Evolutionary conservation across 768 basidiomycete genomes (phyloP), one percentile per base, ranked within the genome.

Genomic region (Rhodotorula kratochvilovae): DNA sequence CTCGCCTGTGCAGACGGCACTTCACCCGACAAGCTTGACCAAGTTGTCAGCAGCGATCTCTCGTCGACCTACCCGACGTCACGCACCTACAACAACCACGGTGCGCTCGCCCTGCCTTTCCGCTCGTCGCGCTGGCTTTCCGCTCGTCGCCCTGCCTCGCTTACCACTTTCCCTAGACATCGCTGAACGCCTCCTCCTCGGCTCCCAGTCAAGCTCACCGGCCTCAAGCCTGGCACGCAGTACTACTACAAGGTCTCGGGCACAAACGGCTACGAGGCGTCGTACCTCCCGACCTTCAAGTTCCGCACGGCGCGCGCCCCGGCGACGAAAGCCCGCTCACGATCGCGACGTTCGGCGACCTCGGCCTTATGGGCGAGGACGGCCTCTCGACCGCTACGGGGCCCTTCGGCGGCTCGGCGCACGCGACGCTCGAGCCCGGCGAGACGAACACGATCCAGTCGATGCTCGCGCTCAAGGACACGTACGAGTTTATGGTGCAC

Each of bases 381-480:
- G 74, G 74, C 0, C 58, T 75, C n/a, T 69, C 67, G 12, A 69
- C 70, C 17, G 56, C 19, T 5, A 48, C 68, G 17, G 67, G 69
- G 0, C 66, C 69, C 25, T 36, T 67, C 23, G 73, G 69, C 36
- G 73, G 67, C 5, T 16, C 50, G 36, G n/a, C 43, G 7, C 29
- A n/a, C 23, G 53, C 61, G 29, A 17, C n/a, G 19, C 65, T 72
- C 36, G 62, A 54, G 0, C 16, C 63, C 35, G 51, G 61, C 50
- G 74, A 72, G 56, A 69, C 68, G 15, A 75, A 75, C 66, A 72
- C 74, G 23, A 72, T 75, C 53, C 74, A 75, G 68, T 50, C 58
- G 19, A 31, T 74, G 17, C 39, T 58, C 25, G 56, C 42, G n/a
- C 50, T 53, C 19, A 57, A 45, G 39, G 73, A 74, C 43, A 65